Conservation (phyloP, 768 basidiomycete species). For the Heimioporus sp. region DNA sequence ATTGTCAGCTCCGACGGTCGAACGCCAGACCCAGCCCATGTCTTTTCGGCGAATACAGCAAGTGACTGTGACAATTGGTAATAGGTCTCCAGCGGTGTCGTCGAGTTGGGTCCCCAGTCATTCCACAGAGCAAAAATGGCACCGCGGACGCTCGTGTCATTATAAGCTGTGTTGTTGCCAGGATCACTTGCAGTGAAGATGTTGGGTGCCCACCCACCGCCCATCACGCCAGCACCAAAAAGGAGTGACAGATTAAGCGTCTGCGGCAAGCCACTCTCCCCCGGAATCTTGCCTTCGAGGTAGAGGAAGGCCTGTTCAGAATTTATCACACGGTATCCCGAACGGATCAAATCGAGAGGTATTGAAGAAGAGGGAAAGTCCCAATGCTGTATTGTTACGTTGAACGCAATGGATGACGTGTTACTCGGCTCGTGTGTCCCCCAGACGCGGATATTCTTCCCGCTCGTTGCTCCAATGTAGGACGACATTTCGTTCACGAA, state of each 20-base stretch:
- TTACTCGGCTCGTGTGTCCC: slow-evolving; percentile 40
- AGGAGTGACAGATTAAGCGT: slow-evolving; percentile 30
- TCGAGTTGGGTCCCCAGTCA: slow-evolving; percentile 47
- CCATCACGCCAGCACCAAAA: slow-evolving; percentile 29
- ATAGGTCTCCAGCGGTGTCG: slow-evolving; percentile 42
- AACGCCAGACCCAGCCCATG: slow-evolving; percentile 41
- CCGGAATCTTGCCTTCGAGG: slow-evolving; percentile 36
- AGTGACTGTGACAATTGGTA: slow-evolving; percentile 41
- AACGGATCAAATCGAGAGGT: slow-evolving; percentile 31
- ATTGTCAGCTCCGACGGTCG: slow-evolving; percentile 34
- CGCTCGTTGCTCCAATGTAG: slow-evolving; percentile 30
- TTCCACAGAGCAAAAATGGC: slow-evolving; percentile 40
- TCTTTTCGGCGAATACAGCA: slow-evolving; percentile 41
- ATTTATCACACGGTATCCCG: slow-evolving; percentile 38
- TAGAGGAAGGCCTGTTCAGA: slow-evolving; percentile 37
- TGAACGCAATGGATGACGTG: slow-evolving; percentile 34
- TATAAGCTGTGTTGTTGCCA: slow-evolving; percentile 32
- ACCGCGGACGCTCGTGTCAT: slow-evolving; percentile 29
- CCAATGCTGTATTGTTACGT: slow-evolving; percentile 48
- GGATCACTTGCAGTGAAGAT: slow-evolving; percentile 30
- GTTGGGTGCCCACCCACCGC: slow-evolving; percentile 37
- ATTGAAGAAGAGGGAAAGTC: slow-evolving; percentile 32
- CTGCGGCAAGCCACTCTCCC: slow-evolving; percentile 32
- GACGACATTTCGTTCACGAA: slow-evolving; percentile 44
- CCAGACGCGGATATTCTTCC: slow-evolving; percentile 43